Evolutionary conservation across 192 early-diverging fungal genomes (phyloP).

Genomic region (Anaeromyces robustus): DNA sequence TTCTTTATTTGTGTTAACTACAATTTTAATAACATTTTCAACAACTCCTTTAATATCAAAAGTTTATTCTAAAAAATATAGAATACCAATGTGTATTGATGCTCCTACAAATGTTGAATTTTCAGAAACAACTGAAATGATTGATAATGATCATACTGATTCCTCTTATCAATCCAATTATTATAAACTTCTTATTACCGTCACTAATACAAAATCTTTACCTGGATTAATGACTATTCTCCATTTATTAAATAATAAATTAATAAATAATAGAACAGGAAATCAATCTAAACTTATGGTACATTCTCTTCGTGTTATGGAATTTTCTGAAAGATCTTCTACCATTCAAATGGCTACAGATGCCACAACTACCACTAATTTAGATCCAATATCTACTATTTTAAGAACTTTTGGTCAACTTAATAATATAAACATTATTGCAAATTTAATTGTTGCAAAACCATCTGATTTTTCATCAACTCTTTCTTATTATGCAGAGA

Average conservation of each 20-base stretch:
- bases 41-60: background rate
- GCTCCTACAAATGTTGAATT: background rate
- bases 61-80: background rate
- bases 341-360: background rate
- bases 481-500: background rate
- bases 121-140: background rate
- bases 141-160: background rate
- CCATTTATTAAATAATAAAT: background rate
- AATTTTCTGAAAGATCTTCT: background rate
- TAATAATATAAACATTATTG: background rate
- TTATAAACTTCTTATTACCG: background rate
- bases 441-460: background rate
- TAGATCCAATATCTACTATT: background rate
- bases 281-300: background rate
- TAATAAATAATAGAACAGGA: background rate
- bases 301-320: background rate
- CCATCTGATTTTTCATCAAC: background rate
- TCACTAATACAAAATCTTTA: background rate
- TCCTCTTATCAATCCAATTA: background rate
- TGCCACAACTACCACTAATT: background rate
- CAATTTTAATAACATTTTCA: background rate
- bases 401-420: background rate
- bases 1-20: background rate
- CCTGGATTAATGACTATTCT: background rate
- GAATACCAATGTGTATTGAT: background rate